Conservation (phyloP, 139 green algal genomes). For the Coccomyxa sp. region DNA sequence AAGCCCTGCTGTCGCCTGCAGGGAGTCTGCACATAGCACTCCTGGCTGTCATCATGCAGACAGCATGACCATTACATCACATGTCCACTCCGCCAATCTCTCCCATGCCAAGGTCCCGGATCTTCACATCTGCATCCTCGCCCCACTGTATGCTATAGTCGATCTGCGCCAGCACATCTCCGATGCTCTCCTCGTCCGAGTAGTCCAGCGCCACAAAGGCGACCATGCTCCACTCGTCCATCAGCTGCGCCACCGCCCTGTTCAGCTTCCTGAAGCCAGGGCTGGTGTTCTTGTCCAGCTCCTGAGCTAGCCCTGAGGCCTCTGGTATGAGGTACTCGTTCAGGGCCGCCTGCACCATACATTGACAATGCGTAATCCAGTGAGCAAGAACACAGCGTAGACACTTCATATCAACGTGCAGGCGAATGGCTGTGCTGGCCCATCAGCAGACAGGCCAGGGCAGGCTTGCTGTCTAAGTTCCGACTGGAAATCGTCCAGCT, state of each 20-base stretch:
- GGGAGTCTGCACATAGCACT: too few relatives aligned
- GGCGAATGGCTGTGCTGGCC: constrained; percentile 19
- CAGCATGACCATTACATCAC: too few relatives aligned
- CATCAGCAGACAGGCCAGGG: too few relatives aligned
- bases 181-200: constrained; percentile 63
- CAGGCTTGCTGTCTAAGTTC: too few relatives aligned
- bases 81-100: not conserved
- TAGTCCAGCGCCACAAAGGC: constrained; percentile 87
- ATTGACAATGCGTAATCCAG: too few relatives aligned
- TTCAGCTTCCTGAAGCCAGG: constrained; percentile 69
- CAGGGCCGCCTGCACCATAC: constrained; percentile 49
- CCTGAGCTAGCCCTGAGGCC: constrained; percentile 41
- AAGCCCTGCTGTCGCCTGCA: not conserved
- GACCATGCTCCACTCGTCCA: constrained; percentile 87
- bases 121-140: constrained; percentile 89
- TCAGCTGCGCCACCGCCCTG: constrained; percentile 49
- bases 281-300: constrained; percentile 48
- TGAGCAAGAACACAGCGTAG: too few relatives aligned
- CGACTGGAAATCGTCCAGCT: too few relatives aligned
- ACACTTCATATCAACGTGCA: not conserved
- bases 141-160: constrained; percentile 66
- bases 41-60: too few relatives aligned
- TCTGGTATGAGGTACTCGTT: constrained; percentile 80
- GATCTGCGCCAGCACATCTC: constrained; percentile 4
- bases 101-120: constrained; percentile 44